A percentile compares a stretch with the other conserved stretches of the same genome.
Evolutionary conservation across 2,329 filamentous ascomycete species (phyloP).

Genomic region (Aspergillus sp.): DNA sequence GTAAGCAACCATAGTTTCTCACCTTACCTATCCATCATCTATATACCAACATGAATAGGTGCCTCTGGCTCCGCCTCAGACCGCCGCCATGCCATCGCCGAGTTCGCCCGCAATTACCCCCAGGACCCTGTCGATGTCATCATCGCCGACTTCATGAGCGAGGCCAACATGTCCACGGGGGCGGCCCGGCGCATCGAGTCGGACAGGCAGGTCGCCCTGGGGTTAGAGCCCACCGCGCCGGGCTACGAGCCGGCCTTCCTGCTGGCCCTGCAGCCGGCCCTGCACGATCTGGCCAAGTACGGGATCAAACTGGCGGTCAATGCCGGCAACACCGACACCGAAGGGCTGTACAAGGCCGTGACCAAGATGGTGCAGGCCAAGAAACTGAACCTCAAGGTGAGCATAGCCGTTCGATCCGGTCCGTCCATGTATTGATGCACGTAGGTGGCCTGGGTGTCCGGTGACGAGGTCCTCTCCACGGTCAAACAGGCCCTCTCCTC

Average conservation of each 20-base stretch:
- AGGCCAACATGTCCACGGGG: slow-evolving; percentile 52
- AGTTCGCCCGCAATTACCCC: slow-evolving; percentile 41
- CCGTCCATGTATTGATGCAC: neutral
- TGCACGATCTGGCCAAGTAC: slow-evolving; percentile 40
- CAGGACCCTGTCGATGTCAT: slow-evolving; percentile 49
- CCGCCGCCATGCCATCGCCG: slow-evolving; percentile 45
- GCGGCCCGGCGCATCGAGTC: slow-evolving; percentile 38
- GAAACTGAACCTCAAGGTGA: slow-evolving; percentile 40
- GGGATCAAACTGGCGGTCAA: slow-evolving; percentile 47
- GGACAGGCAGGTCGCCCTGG: slow-evolving; percentile 14
- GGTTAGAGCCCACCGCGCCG: slow-evolving; percentile 24
- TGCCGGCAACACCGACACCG: slow-evolving; percentile 44
- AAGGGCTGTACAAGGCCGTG: slow-evolving; percentile 40
- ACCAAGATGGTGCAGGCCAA: slow-evolving; percentile 36
- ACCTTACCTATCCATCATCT: too few relatives aligned
- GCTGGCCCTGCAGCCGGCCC: slow-evolving; percentile 45
- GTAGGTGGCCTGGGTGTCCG: slow-evolving; percentile 49
- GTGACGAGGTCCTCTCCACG: slow-evolving; percentile 44
- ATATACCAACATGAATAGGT: slow-evolving; percentile 23
- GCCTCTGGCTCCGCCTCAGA: slow-evolving; percentile 48
- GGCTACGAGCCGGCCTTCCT: slow-evolving; percentile 55
- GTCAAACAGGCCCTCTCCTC: slow-evolving; percentile 29
- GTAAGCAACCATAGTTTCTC: slow-evolving; percentile 16
- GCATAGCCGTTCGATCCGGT: neutral
- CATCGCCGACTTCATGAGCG: slow-evolving; percentile 49